These are phyloP conservation scores for Xylaria sp. DNA, from an alignment of 2,329 filamentous ascomycete species.

Conservation along the genomic window DNA sequence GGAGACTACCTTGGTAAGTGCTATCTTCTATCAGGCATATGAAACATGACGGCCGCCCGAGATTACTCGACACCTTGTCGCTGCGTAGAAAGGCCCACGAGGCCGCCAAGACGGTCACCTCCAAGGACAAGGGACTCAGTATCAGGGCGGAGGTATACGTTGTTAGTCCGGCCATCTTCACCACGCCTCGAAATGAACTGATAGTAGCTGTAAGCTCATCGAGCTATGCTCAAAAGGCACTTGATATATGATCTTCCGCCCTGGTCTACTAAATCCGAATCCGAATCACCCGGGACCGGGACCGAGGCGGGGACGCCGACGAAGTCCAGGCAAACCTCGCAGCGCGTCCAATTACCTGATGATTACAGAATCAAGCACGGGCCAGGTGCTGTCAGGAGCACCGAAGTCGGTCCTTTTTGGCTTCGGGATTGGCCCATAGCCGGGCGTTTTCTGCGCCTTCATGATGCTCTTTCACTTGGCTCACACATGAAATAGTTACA, in stretches of 20 bases:
- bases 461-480: slow-evolving; percentile 16
- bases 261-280: slow-evolving; percentile 22
- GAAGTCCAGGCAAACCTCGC: slow-evolving; percentile 16
- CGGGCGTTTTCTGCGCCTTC: neutral
- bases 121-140: neutral
- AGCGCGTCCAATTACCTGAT: slow-evolving; percentile 23
- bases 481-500: slow-evolving; percentile 36
- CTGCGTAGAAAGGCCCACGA: slow-evolving; percentile 15
- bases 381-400: slow-evolving; percentile 11
- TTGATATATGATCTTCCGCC: slow-evolving; percentile 12
- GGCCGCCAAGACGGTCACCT: slow-evolving; percentile 21
- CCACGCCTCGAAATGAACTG: slow-evolving; percentile 6
- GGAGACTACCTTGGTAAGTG: slow-evolving; percentile 19
- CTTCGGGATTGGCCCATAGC: slow-evolving; percentile 16
- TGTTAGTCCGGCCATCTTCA: slow-evolving; percentile 1
- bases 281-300: slow-evolving; percentile 20
- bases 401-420: slow-evolving; percentile 16
- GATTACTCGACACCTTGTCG: slow-evolving; percentile 11
- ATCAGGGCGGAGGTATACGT: slow-evolving; percentile 9
- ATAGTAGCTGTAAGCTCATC: slow-evolving; percentile 15
- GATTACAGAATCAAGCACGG: slow-evolving; percentile 29
- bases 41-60: slow-evolving; percentile 26
- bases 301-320: slow-evolving; percentile 26
- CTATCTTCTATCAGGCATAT: slow-evolving; percentile 15
- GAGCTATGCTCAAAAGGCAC: slow-evolving; percentile 23